phyloP scores from a whole-genome alignment of 306 rosid genomes.

The Sicyos baderoa region DNA sequence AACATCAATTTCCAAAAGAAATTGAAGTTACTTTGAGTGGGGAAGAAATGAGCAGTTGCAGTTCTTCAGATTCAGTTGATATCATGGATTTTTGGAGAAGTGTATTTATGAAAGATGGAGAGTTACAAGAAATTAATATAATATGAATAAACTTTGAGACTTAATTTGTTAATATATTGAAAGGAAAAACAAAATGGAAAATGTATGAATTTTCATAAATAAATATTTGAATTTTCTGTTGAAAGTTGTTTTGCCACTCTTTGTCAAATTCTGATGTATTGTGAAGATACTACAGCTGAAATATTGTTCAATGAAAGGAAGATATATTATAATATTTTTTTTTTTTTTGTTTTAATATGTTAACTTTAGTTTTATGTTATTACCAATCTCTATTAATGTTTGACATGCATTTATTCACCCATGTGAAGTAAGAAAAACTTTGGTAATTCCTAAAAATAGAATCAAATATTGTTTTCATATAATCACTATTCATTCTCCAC shows the following conservation, averaged over 20 bases:
- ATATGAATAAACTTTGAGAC: background rate
- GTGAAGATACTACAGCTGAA: background rate
- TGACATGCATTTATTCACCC: no score
- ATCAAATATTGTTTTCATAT: no score
- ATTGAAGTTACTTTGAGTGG: slow-evolving; percentile 3
- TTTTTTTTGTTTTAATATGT: no score
- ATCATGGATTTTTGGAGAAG: slow-evolving; percentile 60
- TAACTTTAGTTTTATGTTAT: no score
- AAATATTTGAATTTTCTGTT: background rate
- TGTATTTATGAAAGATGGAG: slow-evolving; percentile 41
- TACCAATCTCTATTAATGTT: no score
- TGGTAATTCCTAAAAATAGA: no score
- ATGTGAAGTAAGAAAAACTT: no score
- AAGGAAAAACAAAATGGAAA: background rate
- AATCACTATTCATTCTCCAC: no score
- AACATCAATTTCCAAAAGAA: background rate
- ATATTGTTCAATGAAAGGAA: background rate
- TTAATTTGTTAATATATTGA: background rate
- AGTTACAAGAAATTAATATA: slow-evolving; percentile 18
- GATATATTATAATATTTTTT: background rate
- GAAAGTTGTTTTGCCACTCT: background rate
- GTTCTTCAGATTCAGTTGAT: slow-evolving; percentile 22
- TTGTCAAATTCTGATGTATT: background rate
- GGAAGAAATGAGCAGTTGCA: background rate
- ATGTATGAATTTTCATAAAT: background rate